Percentiles rank a stretch among this genome's conserved stretches.
Evolutionary conservation across 1,284 basidiomycete species (phyloP).

Genomic region (Acaromyces ingoldii): DNA sequence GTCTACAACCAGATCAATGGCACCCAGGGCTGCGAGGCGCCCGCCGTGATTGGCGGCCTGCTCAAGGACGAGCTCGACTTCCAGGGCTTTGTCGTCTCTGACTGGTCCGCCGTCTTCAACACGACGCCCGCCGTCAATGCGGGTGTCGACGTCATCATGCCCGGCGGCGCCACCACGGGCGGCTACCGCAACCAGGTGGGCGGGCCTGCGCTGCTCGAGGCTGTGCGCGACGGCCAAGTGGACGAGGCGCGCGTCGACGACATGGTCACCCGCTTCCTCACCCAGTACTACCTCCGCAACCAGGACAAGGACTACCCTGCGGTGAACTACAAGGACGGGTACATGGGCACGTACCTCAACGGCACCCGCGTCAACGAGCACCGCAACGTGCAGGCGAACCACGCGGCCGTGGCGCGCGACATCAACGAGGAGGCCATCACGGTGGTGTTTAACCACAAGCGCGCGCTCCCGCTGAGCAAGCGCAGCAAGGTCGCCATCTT

Average conservation of each 20-base stretch:
- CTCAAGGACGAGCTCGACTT: slow-evolving; percentile 71
- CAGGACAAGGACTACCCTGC: slow-evolving; percentile 18
- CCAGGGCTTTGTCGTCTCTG: slow-evolving; percentile 64
- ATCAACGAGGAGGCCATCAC: slow-evolving; percentile 32
- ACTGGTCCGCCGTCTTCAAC: slow-evolving; percentile 15
- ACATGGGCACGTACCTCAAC: slow-evolving; percentile 14
- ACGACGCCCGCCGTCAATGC: slow-evolving; percentile 54
- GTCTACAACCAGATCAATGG: slow-evolving; percentile 61
- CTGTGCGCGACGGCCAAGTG: slow-evolving; percentile 66
- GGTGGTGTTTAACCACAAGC: slow-evolving; percentile 53
- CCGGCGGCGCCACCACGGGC: slow-evolving; percentile 38
- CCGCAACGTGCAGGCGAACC: slow-evolving; percentile 27
- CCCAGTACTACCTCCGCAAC: slow-evolving; percentile 31
- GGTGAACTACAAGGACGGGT: slow-evolving; percentile 16
- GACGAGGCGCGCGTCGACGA: slow-evolving; percentile 58
- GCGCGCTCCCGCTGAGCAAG: slow-evolving; percentile 55
- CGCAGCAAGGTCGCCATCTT: slow-evolving; percentile 28
- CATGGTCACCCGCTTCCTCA: slow-evolving; percentile 48
- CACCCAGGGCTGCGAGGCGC: slow-evolving; percentile 66
- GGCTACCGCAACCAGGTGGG: slow-evolving; percentile 57
- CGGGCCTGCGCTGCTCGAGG: slow-evolving; percentile 58
- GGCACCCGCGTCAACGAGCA: slow-evolving; percentile 10
- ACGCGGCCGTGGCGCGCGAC: slow-evolving; percentile 25
- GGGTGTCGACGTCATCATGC: slow-evolving; percentile 64
- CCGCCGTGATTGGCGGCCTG: slow-evolving; percentile 63